phyloP scores from a whole-genome alignment of 1,284 basidiomycete genomes.

The Microbotryum scabiosae region DNA sequence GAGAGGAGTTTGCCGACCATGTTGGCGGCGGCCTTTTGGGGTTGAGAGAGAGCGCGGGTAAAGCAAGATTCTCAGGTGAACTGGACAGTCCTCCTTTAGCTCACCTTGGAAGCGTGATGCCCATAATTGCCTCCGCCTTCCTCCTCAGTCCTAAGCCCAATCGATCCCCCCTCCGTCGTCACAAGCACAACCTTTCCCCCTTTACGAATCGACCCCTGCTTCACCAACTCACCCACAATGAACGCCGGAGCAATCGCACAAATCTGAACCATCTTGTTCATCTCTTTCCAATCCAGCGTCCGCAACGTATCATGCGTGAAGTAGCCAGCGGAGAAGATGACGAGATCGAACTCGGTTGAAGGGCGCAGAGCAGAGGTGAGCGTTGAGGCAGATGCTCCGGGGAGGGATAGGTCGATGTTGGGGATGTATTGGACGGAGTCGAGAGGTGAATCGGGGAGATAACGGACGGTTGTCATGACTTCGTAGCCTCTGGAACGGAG shows the following conservation, averaged over 20 bases:
- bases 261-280: constrained; percentile 46
- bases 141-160: constrained; percentile 43
- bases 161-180: constrained; percentile 47
- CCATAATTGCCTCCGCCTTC: constrained; percentile 49
- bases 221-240: constrained; percentile 39
- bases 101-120: constrained; percentile 40
- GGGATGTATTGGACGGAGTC: constrained; percentile 38
- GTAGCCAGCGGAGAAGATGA: constrained; percentile 44
- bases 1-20: constrained; percentile 47
- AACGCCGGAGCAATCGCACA: constrained; percentile 46
- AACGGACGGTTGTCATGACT: constrained; percentile 45
- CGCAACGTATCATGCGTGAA: constrained; percentile 45
- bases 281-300: constrained; percentile 41
- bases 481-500: constrained; percentile 27
- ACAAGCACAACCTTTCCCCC: constrained; percentile 44
- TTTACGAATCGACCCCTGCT: constrained; percentile 18
- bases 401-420: constrained; percentile 41
- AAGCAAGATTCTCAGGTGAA: not conserved
- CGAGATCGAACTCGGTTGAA: constrained; percentile 38
- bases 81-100: not conserved
- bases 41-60: constrained; percentile 8
- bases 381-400: constrained; percentile 41
- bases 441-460: constrained; percentile 17
- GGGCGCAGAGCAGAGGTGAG: constrained; percentile 24
- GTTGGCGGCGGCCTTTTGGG: constrained; percentile 46